Conservation (phyloP, 352 stramenopile genomes). For the Phytopythium litorale region DNA sequence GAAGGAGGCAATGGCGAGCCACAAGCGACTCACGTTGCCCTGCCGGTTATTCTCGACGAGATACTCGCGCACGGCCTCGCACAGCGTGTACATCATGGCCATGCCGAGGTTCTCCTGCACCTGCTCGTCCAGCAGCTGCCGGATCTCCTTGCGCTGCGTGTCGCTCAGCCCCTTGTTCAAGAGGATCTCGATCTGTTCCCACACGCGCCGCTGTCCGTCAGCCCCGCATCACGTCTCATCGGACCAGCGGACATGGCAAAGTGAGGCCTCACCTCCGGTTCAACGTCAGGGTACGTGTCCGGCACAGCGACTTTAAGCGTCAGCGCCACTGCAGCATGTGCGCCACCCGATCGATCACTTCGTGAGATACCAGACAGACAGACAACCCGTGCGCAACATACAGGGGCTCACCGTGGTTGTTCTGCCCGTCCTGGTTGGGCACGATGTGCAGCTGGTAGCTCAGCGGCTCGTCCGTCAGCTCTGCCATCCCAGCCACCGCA, state of each 20-base stretch:
- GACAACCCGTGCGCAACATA: not conserved
- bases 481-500: conserved; percentile 16
- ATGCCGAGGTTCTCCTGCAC: conserved; percentile 81
- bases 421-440: conserved; percentile 78
- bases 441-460: conserved; percentile 75
- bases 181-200: conserved; percentile 55
- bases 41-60: conserved; percentile 86
- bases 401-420: conserved; percentile 62
- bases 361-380: not conserved
- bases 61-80: conserved; percentile 81
- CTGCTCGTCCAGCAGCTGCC: conserved; percentile 55
- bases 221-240: not conserved
- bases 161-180: conserved; percentile 79
- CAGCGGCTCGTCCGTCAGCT: conserved; percentile 74
- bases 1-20: not conserved
- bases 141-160: conserved; percentile 76
- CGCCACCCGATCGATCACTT: not conserved
- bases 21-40: conserved; percentile 53
- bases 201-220: not conserved
- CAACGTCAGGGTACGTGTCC: conserved; percentile 73
- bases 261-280: conserved; percentile 38
- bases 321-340: conserved; percentile 41
- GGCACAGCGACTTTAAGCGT: conserved; percentile 74
- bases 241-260: not conserved
- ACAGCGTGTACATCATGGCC: conserved; percentile 86